These are phyloP conservation scores for Colletotrichum sp. DNA, from an alignment of 2,329 filamentous ascomycete species.

Conservation along the genomic window DNA sequence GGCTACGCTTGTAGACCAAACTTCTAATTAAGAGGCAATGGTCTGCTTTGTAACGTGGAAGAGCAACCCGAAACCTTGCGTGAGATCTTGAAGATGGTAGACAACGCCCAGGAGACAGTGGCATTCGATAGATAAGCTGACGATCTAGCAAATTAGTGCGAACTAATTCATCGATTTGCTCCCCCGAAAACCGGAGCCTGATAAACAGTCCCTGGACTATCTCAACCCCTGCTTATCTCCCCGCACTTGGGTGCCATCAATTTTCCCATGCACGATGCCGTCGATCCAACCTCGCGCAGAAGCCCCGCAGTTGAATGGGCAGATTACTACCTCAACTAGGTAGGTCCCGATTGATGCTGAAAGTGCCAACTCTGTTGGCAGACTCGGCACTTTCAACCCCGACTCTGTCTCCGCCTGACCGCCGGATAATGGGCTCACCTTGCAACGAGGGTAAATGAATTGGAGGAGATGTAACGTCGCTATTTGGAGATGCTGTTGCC, in stretches of 20 bases:
- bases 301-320: not conserved
- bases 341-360: not conserved
- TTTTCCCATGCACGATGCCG: not conserved
- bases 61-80: not conserved
- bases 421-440: not conserved
- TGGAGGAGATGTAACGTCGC: conserved; percentile 13
- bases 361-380: not conserved
- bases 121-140: not conserved
- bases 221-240: conserved; percentile 19
- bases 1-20: not conserved
- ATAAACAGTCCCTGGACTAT: not conserved
- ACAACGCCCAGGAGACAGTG: not conserved
- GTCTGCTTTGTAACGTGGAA: not conserved
- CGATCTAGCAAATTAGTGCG: not conserved
- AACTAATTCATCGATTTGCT: not conserved
- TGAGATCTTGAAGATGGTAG: not conserved
- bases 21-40: not conserved
- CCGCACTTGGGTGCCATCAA: not conserved
- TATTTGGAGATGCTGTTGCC: not conserved
- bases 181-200: not conserved
- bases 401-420: not conserved
- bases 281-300: not conserved
- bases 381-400: not conserved
- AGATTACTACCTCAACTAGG: not conserved
- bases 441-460: not conserved